Evolutionary conservation across 805 yeast genomes (phyloP).

Genomic region (Grigorovia transvaalensis): DNA sequence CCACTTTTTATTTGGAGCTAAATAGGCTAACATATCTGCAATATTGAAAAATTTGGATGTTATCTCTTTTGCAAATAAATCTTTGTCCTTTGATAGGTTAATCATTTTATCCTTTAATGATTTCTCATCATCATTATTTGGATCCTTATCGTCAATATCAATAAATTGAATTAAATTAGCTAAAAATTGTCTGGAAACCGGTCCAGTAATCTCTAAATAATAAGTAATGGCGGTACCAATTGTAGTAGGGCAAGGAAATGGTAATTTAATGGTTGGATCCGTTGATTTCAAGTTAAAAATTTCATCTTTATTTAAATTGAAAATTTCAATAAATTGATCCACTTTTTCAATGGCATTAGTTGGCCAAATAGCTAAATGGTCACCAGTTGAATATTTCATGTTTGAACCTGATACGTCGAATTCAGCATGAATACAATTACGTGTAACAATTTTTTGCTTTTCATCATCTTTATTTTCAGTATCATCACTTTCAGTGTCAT

Average conservation of each 20-base stretch:
- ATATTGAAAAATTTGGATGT: constrained; percentile 54
- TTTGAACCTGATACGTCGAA: constrained; percentile 70
- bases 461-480: too few relatives aligned
- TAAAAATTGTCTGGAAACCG: constrained; percentile 82
- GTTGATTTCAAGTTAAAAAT: constrained; percentile 56
- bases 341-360: constrained; percentile 74
- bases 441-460: constrained; percentile 11
- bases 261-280: constrained; percentile 56
- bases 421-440: constrained; percentile 87
- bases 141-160: constrained; percentile 41
- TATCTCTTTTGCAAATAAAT: constrained; percentile 53
- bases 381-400: constrained; percentile 87
- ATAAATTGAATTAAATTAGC: constrained; percentile 73
- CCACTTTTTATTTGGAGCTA: constrained; percentile 69
- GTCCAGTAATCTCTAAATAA: constrained; percentile 84
- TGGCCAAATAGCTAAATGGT: constrained; percentile 91
- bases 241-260: constrained; percentile 74
- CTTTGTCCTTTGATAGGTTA: constrained; percentile 57
- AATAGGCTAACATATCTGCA: constrained; percentile 56
- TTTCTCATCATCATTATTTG: background rate
- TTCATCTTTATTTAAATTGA: constrained; percentile 41
- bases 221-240: constrained; percentile 77
- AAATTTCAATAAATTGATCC: constrained; percentile 48
- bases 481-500: background rate
- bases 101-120: constrained; percentile 29